Percentiles rank a stretch among this genome's conserved stretches.
phyloP scores from a whole-genome alignment of 2,329 filamentous ascomycete genomes.

The Rhytidhysteron rufulum region DNA sequence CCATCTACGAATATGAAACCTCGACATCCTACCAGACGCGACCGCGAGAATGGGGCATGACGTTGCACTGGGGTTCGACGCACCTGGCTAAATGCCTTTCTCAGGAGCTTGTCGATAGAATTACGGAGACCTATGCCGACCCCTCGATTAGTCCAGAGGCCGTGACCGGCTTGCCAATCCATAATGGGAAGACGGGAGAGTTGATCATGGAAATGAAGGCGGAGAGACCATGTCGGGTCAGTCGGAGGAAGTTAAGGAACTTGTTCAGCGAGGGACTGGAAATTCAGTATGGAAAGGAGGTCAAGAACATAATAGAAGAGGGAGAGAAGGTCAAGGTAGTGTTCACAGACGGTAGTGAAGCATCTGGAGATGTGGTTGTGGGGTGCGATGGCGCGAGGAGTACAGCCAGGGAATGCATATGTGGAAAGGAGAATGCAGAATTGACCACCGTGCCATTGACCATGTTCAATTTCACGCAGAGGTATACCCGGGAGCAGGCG shows the following conservation, averaged over 20 bases:
- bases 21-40: constrained; percentile 12
- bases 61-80: constrained; percentile 18
- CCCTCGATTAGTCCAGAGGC: constrained; percentile 10
- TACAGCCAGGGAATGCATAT: constrained; percentile 12
- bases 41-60: constrained; percentile 25
- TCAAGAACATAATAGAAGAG: constrained; percentile 4
- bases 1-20: constrained; percentile 3
- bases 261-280: constrained; percentile 18
- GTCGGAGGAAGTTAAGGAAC: constrained; percentile 18
- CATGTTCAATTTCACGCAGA: constrained; percentile 21
- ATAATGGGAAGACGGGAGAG: constrained; percentile 22
- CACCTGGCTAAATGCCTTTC: constrained; percentile 18
- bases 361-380: constrained; percentile 15
- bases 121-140: constrained; percentile 22
- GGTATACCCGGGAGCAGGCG: constrained; percentile 13
- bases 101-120: constrained; percentile 12
- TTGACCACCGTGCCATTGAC: constrained; percentile 16
- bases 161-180: constrained; percentile 19
- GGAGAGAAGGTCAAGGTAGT: constrained; percentile 13
- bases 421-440: constrained; percentile 12
- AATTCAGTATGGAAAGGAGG: constrained; percentile 18
- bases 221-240: constrained; percentile 16
- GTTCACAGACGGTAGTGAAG: constrained; percentile 17
- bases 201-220: constrained; percentile 18
- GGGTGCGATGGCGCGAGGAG: constrained; percentile 19